Base-by-base conservation (phyloP, 1,284 basidiomycete genomes). In the Malassezia cuniculi region DNA sequence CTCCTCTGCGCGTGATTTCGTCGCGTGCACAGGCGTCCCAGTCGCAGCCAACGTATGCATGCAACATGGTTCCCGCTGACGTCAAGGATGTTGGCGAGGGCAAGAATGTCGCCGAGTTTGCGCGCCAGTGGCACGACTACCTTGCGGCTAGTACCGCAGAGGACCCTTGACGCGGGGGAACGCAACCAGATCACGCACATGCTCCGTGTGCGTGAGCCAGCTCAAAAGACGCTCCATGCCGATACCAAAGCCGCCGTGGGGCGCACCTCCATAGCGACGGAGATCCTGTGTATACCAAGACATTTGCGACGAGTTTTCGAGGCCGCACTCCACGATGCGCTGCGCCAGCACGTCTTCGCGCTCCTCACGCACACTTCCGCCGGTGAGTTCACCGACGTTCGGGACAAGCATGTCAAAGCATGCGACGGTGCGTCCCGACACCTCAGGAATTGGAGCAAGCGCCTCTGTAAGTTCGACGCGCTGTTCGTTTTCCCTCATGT, bases 361-460 rank as follows among this genome's bases (percentile, higher is more conserved):
- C 57, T 93, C 84, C 66, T 95, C 89, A 43, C 90, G 75, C 19
- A 95, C 71, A 16, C 83, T 87, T 1, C 90, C 90, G 4, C 90
- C 90, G 0, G 78, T 82, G 21, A 99, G 74, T 69, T 99, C 90
- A 6, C 90, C 90, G 0, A 89, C 70, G 9, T 75, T 69, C 0
- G 90, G 93, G 9, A 95, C 77, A 34, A 97, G 75, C 16, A 97
- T 74, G 67, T 97, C 90, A 60, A 97, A 94, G 69, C 89, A 94
- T 8, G 81, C 84, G 4, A 85, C 85, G 1, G 85, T 89, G 8
- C n/a, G 16, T 11, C 5, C 31, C n/a, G n/a, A n/a, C n/a, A n/a
- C n/a, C n/a, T n/a, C n/a, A n/a, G n/a, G n/a, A n/a, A n/a, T n/a
- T 39, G 62, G 60, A 80, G 81, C 26, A 31, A 28, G 33, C 16